phyloP scores from a whole-genome alignment of 208 protist species.

The Trypanosoma cruzi region DNA sequence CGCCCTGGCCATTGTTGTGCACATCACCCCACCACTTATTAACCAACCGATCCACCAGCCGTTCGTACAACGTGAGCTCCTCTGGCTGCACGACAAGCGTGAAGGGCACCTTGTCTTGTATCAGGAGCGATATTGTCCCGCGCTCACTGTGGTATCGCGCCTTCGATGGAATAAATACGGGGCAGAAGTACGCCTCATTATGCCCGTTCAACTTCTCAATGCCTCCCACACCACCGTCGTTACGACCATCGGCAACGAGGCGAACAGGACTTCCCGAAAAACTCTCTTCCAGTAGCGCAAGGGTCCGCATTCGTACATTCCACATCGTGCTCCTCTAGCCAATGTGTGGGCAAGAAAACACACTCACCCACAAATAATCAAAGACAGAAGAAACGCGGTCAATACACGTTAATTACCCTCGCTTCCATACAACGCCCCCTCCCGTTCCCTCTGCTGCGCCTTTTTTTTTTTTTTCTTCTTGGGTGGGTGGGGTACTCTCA shows the following conservation, averaged over 20 bases:
- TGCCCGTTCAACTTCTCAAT: not conserved
- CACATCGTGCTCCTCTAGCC: not conserved
- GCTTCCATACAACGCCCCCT: not conserved
- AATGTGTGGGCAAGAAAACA: not conserved
- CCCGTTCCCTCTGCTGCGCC: not conserved
- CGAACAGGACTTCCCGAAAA: not conserved
- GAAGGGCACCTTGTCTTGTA: slow-evolving; percentile 76
- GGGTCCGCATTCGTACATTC: not conserved
- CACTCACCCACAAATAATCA: not conserved
- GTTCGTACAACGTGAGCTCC: slow-evolving; percentile 56
- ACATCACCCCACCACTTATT: slow-evolving; percentile 36
- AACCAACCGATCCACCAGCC: slow-evolving; percentile 63
- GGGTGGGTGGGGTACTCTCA: not conserved
- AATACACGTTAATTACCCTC: not conserved
- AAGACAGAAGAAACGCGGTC: not conserved
- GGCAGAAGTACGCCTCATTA: slow-evolving; percentile 35
- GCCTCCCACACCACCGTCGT: not conserved
- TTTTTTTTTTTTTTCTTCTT: not conserved
- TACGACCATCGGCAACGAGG: not conserved
- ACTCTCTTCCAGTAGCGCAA: not conserved
- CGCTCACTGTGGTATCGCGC: slow-evolving; percentile 57
- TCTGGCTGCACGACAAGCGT: slow-evolving; percentile 76
- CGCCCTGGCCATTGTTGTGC: not conserved
- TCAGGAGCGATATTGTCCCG: slow-evolving; percentile 60
- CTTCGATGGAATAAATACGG: slow-evolving; percentile 85